Percentiles rank a stretch among this genome's conserved stretches.
These are phyloP conservation scores for Neurospora sublineolata DNA, from an alignment of 495 filamentous ascomycete species.

Conservation along the genomic window DNA sequence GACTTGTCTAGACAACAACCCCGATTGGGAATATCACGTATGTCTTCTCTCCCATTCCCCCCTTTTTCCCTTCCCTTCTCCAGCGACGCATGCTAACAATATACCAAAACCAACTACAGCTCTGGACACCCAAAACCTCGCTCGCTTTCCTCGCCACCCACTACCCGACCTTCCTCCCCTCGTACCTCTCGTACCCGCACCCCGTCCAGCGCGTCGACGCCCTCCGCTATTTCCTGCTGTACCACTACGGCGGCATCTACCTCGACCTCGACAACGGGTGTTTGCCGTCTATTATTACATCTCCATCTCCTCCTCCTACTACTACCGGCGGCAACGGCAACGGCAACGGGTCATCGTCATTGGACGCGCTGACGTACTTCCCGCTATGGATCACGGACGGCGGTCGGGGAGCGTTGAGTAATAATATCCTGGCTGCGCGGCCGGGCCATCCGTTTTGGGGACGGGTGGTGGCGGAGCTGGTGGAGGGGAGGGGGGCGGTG, in stretches of 20 bases:
- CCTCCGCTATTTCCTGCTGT: constrained; percentile 79
- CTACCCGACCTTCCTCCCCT: constrained; percentile 80
- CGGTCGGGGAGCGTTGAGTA: constrained; percentile 73
- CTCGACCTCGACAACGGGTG: constrained; percentile 77
- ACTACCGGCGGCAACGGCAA: neutral
- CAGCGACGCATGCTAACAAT: neutral
- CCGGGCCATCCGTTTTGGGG: constrained; percentile 79
- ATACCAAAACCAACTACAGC: constrained; percentile 31
- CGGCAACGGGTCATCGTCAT: neutral
- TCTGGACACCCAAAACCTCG: constrained; percentile 77
- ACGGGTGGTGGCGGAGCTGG: constrained; percentile 63
- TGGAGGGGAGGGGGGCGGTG: constrained; percentile 9
- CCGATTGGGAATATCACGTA: constrained; percentile 75
- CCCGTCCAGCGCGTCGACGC: constrained; percentile 80
- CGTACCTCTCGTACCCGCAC: constrained; percentile 69
- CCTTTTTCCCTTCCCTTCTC: neutral
- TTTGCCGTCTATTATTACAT: neutral
- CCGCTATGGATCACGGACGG: constrained; percentile 74
- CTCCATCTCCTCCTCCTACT: neutral
- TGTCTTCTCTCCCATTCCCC: neutral
- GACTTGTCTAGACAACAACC: constrained; percentile 64
- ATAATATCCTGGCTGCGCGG: constrained; percentile 75
- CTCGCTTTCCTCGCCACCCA: constrained; percentile 62
- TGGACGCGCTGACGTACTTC: constrained; percentile 58
- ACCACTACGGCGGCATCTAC: constrained; percentile 76